phyloP scores from a whole-genome alignment of 257 asterid genomes.

The Forsythia viridissima region DNA sequence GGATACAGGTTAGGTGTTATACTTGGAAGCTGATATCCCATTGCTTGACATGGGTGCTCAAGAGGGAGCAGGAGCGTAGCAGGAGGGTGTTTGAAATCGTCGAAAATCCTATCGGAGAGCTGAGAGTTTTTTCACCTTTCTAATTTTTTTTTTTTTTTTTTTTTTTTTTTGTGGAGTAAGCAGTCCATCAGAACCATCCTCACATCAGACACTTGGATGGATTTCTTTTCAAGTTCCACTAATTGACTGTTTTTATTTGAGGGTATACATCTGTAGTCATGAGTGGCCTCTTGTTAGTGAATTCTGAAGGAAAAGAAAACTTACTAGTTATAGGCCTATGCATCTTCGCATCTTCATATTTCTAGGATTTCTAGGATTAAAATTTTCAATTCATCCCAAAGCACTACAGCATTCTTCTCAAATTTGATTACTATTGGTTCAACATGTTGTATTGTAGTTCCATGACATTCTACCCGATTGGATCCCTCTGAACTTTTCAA shows the following conservation, averaged over 20 bases:
- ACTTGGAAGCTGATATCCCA: conserved; percentile 7
- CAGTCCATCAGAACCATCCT: not conserved
- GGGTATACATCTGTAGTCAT: not conserved
- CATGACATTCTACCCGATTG: not conserved
- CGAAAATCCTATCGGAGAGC: not conserved
- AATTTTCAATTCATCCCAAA: not conserved
- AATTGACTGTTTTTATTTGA: not conserved
- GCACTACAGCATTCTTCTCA: not conserved
- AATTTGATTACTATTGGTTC: not conserved
- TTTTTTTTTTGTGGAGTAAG: no score
- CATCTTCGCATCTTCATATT: not conserved
- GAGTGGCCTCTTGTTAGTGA: not conserved
- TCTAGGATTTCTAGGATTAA: not conserved
- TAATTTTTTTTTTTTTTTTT: not conserved
- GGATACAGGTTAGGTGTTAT: not conserved
- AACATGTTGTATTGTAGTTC: not conserved
- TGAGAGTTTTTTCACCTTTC: not conserved
- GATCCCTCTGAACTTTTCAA: not conserved
- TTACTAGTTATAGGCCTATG: not conserved
- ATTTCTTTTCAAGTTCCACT: not conserved
- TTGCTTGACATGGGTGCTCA: not conserved
- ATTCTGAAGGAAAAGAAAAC: not conserved
- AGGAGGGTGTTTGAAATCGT: conserved; percentile 10
- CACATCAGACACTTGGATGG: not conserved
- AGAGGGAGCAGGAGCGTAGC: not conserved